Conservation (phyloP, 1,284 basidiomycete genomes). For the Flammula alnicola region DNA sequence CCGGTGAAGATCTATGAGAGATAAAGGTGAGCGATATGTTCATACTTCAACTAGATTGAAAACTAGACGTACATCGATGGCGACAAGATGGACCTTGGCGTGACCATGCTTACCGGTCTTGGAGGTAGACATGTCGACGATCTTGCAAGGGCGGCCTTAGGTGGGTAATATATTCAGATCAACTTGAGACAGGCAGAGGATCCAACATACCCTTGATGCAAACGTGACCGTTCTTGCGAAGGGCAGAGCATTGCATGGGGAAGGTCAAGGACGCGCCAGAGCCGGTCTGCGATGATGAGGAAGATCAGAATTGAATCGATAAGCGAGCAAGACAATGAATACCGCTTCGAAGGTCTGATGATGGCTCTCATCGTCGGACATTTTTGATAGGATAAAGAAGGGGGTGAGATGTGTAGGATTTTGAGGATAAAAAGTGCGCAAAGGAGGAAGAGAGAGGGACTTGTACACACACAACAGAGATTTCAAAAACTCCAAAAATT, state of each 20-base stretch:
- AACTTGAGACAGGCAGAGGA: not conserved
- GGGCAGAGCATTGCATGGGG: slow-evolving; percentile 98
- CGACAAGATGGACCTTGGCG: slow-evolving; percentile 99
- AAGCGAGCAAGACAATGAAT: slow-evolving; percentile 9
- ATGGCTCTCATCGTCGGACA: slow-evolving; percentile 92
- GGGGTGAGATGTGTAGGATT: slow-evolving; percentile 4
- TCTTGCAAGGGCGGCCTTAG: slow-evolving; percentile 98
- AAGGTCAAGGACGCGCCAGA: slow-evolving; percentile 89
- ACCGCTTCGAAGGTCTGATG: slow-evolving; percentile 90
- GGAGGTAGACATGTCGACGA: slow-evolving; percentile 99
- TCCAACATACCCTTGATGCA: slow-evolving; percentile 82
- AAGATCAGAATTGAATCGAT: too few relatives aligned
- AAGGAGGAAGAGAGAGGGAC: slow-evolving; percentile 26
- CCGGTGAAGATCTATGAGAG: slow-evolving; percentile 86
- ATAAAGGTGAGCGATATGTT: slow-evolving; percentile 12
- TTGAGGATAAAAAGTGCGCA: slow-evolving; percentile 8
- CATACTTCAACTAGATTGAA: too few relatives aligned
- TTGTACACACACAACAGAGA: too few relatives aligned
- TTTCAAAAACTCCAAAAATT: slow-evolving; percentile 34
- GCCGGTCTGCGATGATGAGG: slow-evolving; percentile 49
- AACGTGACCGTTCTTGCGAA: slow-evolving; percentile 94
- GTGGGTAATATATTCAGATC: slow-evolving; percentile 11
- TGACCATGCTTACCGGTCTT: slow-evolving; percentile 99
- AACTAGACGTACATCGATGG: slow-evolving; percentile 75
- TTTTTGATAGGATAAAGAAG: slow-evolving; percentile 53